Base-by-base conservation (phyloP, 306 rosid species). In the Herpetospermum pedunculosum region DNA sequence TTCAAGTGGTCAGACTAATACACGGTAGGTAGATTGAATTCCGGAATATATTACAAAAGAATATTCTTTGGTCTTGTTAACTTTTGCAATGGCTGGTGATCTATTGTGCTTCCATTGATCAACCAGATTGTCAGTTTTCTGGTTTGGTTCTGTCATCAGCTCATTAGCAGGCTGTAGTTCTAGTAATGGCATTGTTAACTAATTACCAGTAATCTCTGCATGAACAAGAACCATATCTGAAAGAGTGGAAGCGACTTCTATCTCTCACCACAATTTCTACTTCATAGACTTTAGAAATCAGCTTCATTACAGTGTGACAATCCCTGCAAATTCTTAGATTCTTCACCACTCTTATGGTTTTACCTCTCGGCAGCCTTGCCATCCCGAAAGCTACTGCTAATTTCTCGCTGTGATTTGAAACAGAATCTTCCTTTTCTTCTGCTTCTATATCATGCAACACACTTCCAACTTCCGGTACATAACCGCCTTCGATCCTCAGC, bases 381-480 rank as follows among this genome's bases (percentile, higher is more conserved):
- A 93, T 79, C 75, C 96, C 98, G 47, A 88, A 91, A 57, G 97
- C 98, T 46, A 85, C 85, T 13, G 97, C 96, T 76, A 93, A 92
- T 79, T 93, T 93, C 87, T 93, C 97, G 54, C 94, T 86, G 65
- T 93, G 97, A 76, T 82, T 78, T 59, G 83, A 82, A 81, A 91
- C 88, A 16, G 94, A 87, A 76, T 86, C 89, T 83, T 86, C 92
- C 75, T 86, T 93, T 38, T 90, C 98, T 78, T 93, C 97, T 60
- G 79, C 84, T 84, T 88, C 98, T 76, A 93, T 81, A 70, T 93
- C 98, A 75, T 93, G 96, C 79, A 88, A 65, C 49, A 86, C 97
- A 77, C 72, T 79, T 80, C 80, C 84, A 59, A 91, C 79, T 74
- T 90, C 92, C 1, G 86, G 90, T 7, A 77, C 84, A 74, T 86